These are phyloP conservation scores for Polytrichum commune DNA, from an alignment of 225 moss, liverwort and hornwort genomes.

Conservation along the genomic window DNA sequence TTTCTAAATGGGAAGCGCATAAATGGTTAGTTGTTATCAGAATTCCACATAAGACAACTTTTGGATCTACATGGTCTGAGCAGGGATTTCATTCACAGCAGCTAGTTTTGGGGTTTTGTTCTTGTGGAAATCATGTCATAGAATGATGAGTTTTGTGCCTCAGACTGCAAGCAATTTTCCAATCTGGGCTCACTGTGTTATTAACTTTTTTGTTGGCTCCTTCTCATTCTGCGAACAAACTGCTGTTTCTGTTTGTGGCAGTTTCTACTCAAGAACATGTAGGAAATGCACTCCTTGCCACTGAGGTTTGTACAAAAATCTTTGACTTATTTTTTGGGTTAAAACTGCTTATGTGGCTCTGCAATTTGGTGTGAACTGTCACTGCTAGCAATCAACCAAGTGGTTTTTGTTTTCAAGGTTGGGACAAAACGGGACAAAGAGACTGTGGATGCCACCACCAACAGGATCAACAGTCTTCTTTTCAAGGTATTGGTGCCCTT, in stretches of 20 bases:
- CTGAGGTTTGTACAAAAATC: conserved; percentile 38
- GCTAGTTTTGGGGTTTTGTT: no score
- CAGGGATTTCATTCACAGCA: neutral
- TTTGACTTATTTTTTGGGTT: neutral
- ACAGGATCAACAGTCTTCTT: conserved; percentile 67
- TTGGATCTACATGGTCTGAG: neutral
- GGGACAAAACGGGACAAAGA: conserved; percentile 70
- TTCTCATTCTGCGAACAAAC: no score
- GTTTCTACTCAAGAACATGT: conserved; percentile 65
- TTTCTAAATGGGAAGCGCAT: conserved; percentile 77
- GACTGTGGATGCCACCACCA: conserved; percentile 63
- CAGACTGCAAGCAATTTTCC: no score
- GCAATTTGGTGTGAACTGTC: no score
- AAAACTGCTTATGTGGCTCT: no score
- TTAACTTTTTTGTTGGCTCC: no score
- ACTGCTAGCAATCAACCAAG: no score
- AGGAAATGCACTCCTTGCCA: conserved; percentile 78
- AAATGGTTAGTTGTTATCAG: conserved; percentile 38
- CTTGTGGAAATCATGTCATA: no score
- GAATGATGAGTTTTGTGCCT: no score
- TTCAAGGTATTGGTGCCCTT: conserved; percentile 48
- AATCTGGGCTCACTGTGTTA: neutral
- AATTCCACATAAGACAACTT: conserved; percentile 1
- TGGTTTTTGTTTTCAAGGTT: conserved; percentile 28
- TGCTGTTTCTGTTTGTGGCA: conserved; percentile 12